A percentile compares a stretch with the other conserved stretches of the same genome.
phyloP scores from a whole-genome alignment of 2,329 filamentous ascomycete genomes.

The Sclerotinia borealis region DNA sequence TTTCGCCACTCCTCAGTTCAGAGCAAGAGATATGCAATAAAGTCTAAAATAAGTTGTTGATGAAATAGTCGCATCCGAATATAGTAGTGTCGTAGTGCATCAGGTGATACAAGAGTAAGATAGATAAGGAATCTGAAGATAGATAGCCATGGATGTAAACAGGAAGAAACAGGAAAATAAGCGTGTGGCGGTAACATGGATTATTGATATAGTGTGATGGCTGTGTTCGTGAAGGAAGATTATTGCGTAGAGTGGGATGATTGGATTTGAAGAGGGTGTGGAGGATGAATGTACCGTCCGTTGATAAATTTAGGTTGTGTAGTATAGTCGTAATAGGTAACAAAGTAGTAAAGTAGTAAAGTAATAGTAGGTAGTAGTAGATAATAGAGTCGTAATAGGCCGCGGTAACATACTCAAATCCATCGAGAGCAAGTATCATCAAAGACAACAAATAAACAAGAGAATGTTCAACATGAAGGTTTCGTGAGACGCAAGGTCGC shows the following conservation, averaged over 20 bases:
- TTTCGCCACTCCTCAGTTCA: neutral
- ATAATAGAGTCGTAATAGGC: neutral
- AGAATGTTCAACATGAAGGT: neutral
- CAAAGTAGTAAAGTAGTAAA: neutral
- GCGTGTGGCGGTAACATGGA: slow-evolving; percentile 3
- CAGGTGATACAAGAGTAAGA: slow-evolving; percentile 2
- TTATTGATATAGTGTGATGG: neutral
- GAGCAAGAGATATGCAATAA: slow-evolving; percentile 1
- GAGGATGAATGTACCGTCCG: neutral
- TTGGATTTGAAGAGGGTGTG: slow-evolving; percentile 2
- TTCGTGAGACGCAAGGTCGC: slow-evolving; percentile 12
- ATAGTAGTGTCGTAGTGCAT: slow-evolving; percentile 3
- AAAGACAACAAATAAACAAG: neutral
- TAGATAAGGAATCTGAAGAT: neutral
- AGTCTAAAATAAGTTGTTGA: slow-evolving; percentile 3
- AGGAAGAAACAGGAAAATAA: slow-evolving; percentile 9
- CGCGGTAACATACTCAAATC: neutral
- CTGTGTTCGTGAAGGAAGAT: neutral
- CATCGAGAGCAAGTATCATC: neutral
- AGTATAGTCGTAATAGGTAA: neutral
- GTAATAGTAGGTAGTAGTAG: neutral
- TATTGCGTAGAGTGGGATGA: neutral
- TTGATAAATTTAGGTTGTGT: neutral
- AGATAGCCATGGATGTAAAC: slow-evolving; percentile 5
- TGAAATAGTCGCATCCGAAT: neutral